Evolutionary conservation across 257 asterid species (phyloP).

Genomic region (Scutellaria galericulata): DNA sequence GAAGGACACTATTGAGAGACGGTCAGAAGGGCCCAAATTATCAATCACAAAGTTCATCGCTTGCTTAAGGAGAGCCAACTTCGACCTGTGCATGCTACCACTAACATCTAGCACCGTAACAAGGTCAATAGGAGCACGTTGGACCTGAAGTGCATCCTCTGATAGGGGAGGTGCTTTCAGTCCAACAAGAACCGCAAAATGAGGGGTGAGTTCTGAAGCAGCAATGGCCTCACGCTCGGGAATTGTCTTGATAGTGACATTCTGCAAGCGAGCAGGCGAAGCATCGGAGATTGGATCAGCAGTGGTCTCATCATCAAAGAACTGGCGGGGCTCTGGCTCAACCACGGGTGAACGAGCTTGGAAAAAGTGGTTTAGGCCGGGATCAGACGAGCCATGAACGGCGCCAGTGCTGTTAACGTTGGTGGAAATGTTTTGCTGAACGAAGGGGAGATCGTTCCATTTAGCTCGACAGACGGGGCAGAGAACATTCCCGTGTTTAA

Average conservation of each 20-base stretch:
- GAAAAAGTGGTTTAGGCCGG: background rate
- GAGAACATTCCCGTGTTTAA: constrained; percentile 20
- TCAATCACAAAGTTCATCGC: constrained; percentile 39
- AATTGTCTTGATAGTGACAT: constrained; percentile 25
- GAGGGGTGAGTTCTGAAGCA: constrained; percentile 36
- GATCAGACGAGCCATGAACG: background rate
- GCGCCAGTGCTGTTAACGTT: background rate
- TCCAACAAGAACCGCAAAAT: constrained; percentile 37
- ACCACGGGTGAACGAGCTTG: background rate
- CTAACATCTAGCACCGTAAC: constrained; percentile 44
- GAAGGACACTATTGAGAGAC: constrained; percentile 44
- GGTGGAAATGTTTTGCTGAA: background rate
- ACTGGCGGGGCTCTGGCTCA: constrained; percentile 27
- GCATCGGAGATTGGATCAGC: background rate
- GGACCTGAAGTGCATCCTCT: constrained; percentile 5
- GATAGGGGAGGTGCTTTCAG: constrained; percentile 31
- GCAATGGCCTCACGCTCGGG: constrained; percentile 39
- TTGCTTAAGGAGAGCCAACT: constrained; percentile 37
- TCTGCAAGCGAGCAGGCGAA: constrained; percentile 10
- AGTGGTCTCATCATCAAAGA: constrained; percentile 33
- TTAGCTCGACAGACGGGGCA: constrained; percentile 35
- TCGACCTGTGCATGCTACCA: constrained; percentile 41
- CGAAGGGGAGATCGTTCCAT: constrained; percentile 33
- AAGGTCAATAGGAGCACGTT: constrained; percentile 43
- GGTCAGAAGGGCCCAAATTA: constrained; percentile 42